Percentiles rank a stretch among this genome's conserved stretches.
These are phyloP conservation scores for Suillus fuscotomentosus DNA, from an alignment of 768 basidiomycete genomes.

Conservation along the genomic window DNA sequence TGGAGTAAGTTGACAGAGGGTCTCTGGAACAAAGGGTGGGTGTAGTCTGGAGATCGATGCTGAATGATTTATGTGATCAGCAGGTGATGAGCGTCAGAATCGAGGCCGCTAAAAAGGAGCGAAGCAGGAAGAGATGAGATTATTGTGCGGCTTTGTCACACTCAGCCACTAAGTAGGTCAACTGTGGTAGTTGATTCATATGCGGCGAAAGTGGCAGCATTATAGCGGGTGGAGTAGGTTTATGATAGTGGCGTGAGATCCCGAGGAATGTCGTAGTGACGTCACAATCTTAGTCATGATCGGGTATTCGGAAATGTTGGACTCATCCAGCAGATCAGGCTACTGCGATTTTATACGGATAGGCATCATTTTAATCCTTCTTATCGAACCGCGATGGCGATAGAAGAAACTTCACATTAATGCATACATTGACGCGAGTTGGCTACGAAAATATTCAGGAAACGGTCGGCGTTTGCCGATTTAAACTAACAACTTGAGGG, in stretches of 20 bases:
- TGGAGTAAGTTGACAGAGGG: conserved; percentile 1
- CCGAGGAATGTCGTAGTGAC: not conserved
- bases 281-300: not conserved
- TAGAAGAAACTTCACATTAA: too few relatives aligned
- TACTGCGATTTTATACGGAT: too few relatives aligned
- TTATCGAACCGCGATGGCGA: too few relatives aligned
- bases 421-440: too few relatives aligned
- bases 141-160: not conserved
- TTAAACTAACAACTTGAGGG: too few relatives aligned
- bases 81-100: not conserved
- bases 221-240: not conserved
- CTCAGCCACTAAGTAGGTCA: not conserved
- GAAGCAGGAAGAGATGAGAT: not conserved
- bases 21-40: conserved; percentile 1
- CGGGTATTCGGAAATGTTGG: too few relatives aligned
- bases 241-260: not conserved
- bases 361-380: too few relatives aligned
- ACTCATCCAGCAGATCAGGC: too few relatives aligned
- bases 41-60: not conserved
- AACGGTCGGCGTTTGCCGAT: not conserved
- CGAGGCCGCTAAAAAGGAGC: not conserved
- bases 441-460: too few relatives aligned
- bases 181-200: not conserved
- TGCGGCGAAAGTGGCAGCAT: not conserved
- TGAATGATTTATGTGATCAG: not conserved